Evolutionary conservation across 805 yeast genomes (phyloP).

Genomic region (Brettanomyces custersianus): DNA sequence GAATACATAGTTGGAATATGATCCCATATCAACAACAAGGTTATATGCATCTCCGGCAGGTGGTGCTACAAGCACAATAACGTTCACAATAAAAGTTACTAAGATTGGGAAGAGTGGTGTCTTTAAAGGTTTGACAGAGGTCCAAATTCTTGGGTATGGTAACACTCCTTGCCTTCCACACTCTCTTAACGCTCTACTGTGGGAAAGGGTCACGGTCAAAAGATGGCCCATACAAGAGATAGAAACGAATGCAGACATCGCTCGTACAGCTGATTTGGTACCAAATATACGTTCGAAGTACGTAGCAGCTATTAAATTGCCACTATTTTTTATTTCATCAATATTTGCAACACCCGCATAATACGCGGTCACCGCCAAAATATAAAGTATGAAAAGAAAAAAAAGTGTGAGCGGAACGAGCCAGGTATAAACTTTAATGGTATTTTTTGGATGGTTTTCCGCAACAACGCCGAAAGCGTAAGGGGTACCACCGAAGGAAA

Average conservation of each 20-base stretch:
- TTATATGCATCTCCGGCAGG: slow-evolving; percentile 87
- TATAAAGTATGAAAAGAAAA: slow-evolving; percentile 53
- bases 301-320: slow-evolving; percentile 65
- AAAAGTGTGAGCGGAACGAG: slow-evolving; percentile 73
- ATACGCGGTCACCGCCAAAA: slow-evolving; percentile 71
- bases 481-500: slow-evolving; percentile 32
- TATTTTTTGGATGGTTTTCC: slow-evolving; percentile 30
- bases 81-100: slow-evolving; percentile 70
- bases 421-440: slow-evolving; percentile 44
- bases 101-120: slow-evolving; percentile 67
- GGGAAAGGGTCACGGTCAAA: slow-evolving; percentile 69
- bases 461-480: slow-evolving; percentile 31
- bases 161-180: slow-evolving; percentile 75
- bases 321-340: slow-evolving; percentile 50
- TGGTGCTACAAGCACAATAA: slow-evolving; percentile 66
- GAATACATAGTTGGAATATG: slow-evolving; percentile 75
- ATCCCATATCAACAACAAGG: slow-evolving; percentile 68
- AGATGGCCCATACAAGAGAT: slow-evolving; percentile 78
- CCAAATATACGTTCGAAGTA: slow-evolving; percentile 72
- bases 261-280: slow-evolving; percentile 44
- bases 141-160: slow-evolving; percentile 66
- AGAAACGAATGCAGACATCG: slow-evolving; percentile 73
- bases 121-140: slow-evolving; percentile 61
- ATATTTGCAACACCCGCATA: slow-evolving; percentile 66
- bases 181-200: slow-evolving; percentile 73